Conservation (phyloP, 257 asterid species). For the Osmanthus fragrans region DNA sequence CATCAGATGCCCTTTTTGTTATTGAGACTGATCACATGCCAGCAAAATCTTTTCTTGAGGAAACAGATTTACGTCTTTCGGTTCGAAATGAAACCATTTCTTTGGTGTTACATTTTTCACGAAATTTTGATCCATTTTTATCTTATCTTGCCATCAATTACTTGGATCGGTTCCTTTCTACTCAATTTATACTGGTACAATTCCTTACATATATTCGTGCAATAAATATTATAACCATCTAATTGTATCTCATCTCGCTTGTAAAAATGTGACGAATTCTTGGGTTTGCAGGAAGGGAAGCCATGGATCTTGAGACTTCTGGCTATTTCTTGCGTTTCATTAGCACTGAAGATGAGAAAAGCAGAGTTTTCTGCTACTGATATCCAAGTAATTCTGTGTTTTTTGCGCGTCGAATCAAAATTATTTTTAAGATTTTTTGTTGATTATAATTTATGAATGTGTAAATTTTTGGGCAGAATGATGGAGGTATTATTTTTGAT, state of each 20-base stretch:
- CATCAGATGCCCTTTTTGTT: constrained; percentile 17
- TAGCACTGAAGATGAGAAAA: constrained; percentile 71
- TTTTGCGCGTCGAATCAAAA: neutral
- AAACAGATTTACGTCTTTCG: constrained; percentile 7
- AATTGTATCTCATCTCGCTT: neutral
- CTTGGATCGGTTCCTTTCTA: constrained; percentile 70
- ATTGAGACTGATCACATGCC: constrained; percentile 68
- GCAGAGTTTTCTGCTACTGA: constrained; percentile 41
- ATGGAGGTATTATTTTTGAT: constrained; percentile 41
- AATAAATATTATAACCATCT: neutral
- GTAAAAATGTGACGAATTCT: neutral
- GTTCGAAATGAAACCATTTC: constrained; percentile 44
- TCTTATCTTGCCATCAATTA: constrained; percentile 63
- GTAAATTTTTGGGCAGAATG: constrained; percentile 24
- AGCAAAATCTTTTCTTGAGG: constrained; percentile 30
- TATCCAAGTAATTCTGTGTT: constrained; percentile 41
- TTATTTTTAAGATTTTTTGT: neutral
- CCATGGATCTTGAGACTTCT: constrained; percentile 63
- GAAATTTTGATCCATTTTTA: constrained; percentile 37
- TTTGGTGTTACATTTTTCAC: constrained; percentile 34
- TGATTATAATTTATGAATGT: neutral
- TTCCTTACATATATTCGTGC: neutral
- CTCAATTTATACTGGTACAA: constrained; percentile 41
- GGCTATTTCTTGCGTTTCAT: constrained; percentile 60
- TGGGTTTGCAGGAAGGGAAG: constrained; percentile 49